Base-by-base conservation (phyloP, 805 yeast species). In the Candida sphagnicola region DNA sequence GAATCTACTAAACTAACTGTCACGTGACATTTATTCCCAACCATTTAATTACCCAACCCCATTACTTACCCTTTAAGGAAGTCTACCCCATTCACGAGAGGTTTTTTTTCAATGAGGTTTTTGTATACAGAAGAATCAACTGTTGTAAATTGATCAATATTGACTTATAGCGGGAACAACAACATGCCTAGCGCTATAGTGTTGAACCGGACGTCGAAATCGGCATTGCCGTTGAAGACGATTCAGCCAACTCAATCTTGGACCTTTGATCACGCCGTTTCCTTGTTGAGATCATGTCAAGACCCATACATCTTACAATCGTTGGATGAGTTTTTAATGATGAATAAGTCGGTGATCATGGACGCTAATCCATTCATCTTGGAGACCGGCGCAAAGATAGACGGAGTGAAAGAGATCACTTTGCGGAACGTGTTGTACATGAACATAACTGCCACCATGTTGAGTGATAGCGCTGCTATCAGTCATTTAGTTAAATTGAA, bases 401-500 rank as follows among this genome's bases (percentile, higher is more conserved):
- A 16, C 5, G 35, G 6, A 14, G 40, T 45, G 18, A 58, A 54
- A 25, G 68, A 67, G 13, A 44, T 74, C 18, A 49, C 62, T 1
- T 44, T 77, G 28, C 64, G 80, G 37, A 70, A 67, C 15, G 52
- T 65, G 5, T 51, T 61, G 8, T 70, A 66, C 47, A 52, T 65
- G 2, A 55, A 60, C 23, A 55, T 69, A 16, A 56, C 66, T 1
- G 51, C 61, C 14, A 47, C 44, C 4, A 59, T 63, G 32, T 59
- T 64, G 29, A 52, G 62, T 12, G 64, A 62, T 38, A 76, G 82
- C 4, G 43, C 50, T 4, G 62, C 59, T 13, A 49, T 80, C 23
- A 52, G 77, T 2, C 46, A 59, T 1, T 15, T 59, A 2, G 54
- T 80, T 21, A 47, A 59, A 0, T 40, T 78, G 4, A 72, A 72